A percentile compares a stretch with the other conserved stretches of the same genome.
Evolutionary conservation across 768 basidiomycete genomes (phyloP).

Genomic region (Pseudohyphozyma bogoriensis): DNA sequence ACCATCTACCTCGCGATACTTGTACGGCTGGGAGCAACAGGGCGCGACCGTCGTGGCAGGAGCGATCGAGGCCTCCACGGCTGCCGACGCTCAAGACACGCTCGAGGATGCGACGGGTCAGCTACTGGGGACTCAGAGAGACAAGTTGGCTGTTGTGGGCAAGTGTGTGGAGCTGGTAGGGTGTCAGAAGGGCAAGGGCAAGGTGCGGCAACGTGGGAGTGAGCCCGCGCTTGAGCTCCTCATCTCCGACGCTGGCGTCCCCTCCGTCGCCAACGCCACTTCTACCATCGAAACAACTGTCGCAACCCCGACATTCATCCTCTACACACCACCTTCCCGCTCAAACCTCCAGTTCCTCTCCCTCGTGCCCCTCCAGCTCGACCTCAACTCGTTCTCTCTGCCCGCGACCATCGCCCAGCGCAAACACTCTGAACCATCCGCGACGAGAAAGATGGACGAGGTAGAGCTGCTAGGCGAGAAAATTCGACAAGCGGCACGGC

Average conservation of each 20-base stretch:
- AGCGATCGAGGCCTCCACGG: not conserved
- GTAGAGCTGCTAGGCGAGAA: not conserved
- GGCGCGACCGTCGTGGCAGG: not conserved
- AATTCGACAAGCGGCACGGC: not conserved
- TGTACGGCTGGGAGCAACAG: not conserved
- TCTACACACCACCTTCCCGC: not conserved
- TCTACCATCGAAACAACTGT: not conserved
- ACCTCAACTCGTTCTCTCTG: not conserved
- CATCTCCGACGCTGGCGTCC: not conserved
- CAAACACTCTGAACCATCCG: not conserved
- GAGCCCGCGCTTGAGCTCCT: not conserved
- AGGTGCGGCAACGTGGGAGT: too few relatives aligned
- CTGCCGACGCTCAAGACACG: not conserved
- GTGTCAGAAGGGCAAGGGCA: too few relatives aligned
- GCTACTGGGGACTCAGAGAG: too few relatives aligned
- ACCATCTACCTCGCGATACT: not conserved
- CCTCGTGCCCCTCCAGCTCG: constrained; percentile 1
- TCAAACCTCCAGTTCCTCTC: constrained; percentile 4
- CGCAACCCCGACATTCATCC: not conserved
- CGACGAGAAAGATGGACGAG: not conserved
- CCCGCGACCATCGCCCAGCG: not conserved
- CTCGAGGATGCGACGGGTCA: too few relatives aligned
- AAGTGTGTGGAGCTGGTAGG: too few relatives aligned
- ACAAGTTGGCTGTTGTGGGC: too few relatives aligned
- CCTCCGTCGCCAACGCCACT: not conserved